Evolutionary conservation across 192 early-diverging fungal species (phyloP).

Genomic region (Martensiomyces pterosporus): DNA sequence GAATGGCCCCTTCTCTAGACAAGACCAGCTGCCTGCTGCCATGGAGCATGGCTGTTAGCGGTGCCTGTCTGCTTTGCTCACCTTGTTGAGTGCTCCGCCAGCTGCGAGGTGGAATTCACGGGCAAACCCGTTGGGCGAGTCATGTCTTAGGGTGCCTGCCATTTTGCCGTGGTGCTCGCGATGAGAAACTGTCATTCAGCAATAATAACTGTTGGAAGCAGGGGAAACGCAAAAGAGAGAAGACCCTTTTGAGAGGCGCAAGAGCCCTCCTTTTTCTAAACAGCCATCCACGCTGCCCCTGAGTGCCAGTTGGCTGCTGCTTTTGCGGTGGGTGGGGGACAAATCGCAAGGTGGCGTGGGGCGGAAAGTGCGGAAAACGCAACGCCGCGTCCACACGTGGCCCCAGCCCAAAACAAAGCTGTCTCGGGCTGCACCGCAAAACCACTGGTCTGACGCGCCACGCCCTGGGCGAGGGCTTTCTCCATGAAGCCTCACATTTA

Average conservation of each 20-base stretch:
- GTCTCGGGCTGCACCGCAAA: background rate
- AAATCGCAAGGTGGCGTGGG: no score
- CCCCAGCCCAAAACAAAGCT: slow-evolving; percentile 15
- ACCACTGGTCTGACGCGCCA: no score
- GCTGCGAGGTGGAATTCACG: slow-evolving; percentile 36
- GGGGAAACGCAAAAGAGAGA: no score
- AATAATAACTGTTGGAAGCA: no score
- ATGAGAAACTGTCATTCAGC: slow-evolving; percentile 5
- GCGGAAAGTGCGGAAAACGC: no score
- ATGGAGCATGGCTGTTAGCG: no score
- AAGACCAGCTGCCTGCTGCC: no score
- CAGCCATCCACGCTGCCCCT: background rate
- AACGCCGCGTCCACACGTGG: slow-evolving; percentile 8
- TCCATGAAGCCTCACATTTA: slow-evolving; percentile 30
- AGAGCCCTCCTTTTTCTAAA: no score
- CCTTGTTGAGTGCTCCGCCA: slow-evolving; percentile 37
- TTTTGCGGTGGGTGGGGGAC: no score
- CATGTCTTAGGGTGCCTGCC: slow-evolving; percentile 20
- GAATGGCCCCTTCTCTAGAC: no score
- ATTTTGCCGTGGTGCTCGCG: slow-evolving; percentile 8
- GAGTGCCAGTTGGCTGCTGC: no score
- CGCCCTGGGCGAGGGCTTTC: slow-evolving; percentile 7
- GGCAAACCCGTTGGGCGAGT: slow-evolving; percentile 5
- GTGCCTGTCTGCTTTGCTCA: slow-evolving; percentile 1
- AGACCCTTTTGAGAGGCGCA: no score